These are phyloP conservation scores for Guadua angustifolia DNA, from an alignment of 176 grass and related monocot genomes.

Conservation along the genomic window DNA sequence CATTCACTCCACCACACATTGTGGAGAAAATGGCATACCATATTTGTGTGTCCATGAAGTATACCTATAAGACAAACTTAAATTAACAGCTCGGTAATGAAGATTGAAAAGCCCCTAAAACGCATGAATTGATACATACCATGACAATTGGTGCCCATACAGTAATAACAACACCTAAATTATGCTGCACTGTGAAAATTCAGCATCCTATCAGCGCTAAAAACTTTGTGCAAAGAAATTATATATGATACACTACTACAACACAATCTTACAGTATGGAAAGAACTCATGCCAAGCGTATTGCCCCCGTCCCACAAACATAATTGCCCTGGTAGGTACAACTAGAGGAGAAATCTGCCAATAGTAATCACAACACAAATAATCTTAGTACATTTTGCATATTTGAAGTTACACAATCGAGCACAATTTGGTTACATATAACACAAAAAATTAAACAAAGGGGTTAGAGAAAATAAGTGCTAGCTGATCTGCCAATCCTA, in stretches of 20 bases:
- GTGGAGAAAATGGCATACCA: constrained; percentile 99
- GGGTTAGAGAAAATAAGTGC: not conserved
- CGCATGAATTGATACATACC: constrained; percentile 53
- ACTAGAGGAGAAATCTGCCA: constrained; percentile 87
- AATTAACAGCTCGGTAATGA: constrained; percentile 34
- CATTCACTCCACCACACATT: constrained; percentile 84
- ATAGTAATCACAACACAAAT: constrained; percentile 32
- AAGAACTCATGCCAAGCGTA: constrained; percentile 98
- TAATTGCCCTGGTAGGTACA: constrained; percentile 76
- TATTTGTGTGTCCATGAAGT: constrained; percentile 99
- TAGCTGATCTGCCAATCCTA: not conserved
- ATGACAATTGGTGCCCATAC: constrained; percentile 95
- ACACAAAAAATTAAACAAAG: not conserved
- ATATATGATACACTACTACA: constrained; percentile 11
- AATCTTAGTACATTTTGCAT: constrained; percentile 24
- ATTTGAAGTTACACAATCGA: constrained; percentile 4
- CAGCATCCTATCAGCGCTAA: constrained; percentile 39
- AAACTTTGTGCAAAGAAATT: constrained; percentile 21
- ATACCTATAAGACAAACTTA: constrained; percentile 59
- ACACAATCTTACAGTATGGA: constrained; percentile 75
- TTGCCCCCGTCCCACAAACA: constrained; percentile 63
- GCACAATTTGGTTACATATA: not conserved
- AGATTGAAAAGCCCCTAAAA: not conserved
- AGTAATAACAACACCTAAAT: constrained; percentile 81
- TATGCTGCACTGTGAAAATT: constrained; percentile 80